Evolutionary conservation across 2,329 filamentous ascomycete genomes (phyloP).

Genomic region (Aspergillus caelatus): DNA sequence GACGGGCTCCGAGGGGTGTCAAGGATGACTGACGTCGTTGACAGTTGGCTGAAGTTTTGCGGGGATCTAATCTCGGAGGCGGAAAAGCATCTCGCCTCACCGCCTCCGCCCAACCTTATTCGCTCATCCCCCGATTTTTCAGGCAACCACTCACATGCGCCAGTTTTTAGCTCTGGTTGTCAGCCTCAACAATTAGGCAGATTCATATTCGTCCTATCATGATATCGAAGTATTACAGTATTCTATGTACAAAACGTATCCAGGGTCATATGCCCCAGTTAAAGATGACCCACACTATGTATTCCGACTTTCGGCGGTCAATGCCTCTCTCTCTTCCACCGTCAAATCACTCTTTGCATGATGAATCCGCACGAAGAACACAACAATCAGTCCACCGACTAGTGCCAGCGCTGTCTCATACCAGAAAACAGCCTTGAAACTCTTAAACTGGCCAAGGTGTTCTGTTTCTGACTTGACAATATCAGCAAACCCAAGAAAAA

Average conservation of each 20-base stretch:
- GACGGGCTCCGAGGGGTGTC: conserved; percentile 29
- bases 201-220: neutral
- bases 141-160: conserved; percentile 1
- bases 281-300: neutral
- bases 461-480: conserved; percentile 57
- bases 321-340: neutral
- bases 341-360: conserved; percentile 1
- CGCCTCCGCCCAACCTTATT: conserved; percentile 4
- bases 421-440: conserved; percentile 68
- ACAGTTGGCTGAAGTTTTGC: conserved; percentile 10
- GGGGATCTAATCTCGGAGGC: conserved; percentile 6
- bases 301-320: neutral
- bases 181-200: neutral
- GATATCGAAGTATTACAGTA: neutral
- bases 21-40: conserved; percentile 19
- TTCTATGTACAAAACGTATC: neutral
- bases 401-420: conserved; percentile 61
- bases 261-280: neutral
- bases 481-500: conserved; percentile 72
- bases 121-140: neutral
- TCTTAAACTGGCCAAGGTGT: conserved; percentile 49
- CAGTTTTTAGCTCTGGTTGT: accelerated
- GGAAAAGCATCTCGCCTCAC: conserved; percentile 6
- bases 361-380: conserved; percentile 3
- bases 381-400: conserved; percentile 34